Evolutionary conservation across 176 grass and related monocot genomes (phyloP).

Genomic region (Hordeum marinum): DNA sequence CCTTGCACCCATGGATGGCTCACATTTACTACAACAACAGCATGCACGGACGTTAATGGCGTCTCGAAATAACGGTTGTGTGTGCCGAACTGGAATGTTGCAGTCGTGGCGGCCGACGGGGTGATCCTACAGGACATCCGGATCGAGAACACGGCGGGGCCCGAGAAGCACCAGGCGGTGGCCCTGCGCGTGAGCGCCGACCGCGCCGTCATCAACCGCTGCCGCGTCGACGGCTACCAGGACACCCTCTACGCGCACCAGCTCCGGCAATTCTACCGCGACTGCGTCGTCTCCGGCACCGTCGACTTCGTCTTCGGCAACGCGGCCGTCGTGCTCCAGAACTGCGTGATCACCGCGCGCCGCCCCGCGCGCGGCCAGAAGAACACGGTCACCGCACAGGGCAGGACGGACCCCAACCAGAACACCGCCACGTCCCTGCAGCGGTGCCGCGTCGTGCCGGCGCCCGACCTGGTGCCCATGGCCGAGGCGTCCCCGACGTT

Average conservation of each 20-base stretch:
- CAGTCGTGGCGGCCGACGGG: constrained; percentile 53
- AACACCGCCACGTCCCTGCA: constrained; percentile 56
- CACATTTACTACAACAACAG: too few relatives aligned
- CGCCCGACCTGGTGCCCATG: constrained; percentile 36
- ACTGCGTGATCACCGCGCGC: constrained; percentile 42
- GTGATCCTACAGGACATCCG: constrained; percentile 48
- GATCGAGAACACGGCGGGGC: constrained; percentile 51
- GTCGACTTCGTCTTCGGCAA: constrained; percentile 73
- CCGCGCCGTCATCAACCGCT: constrained; percentile 45
- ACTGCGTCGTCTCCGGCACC: constrained; percentile 50
- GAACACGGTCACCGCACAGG: constrained; percentile 62
- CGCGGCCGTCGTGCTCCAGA: constrained; percentile 43
- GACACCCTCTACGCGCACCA: constrained; percentile 54
- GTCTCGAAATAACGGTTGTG: background rate
- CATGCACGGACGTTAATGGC: background rate
- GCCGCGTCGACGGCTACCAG: constrained; percentile 40
- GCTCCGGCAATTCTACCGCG: constrained; percentile 54
- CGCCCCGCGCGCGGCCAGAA: constrained; percentile 38
- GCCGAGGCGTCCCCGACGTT: constrained; percentile 23
- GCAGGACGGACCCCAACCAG: constrained; percentile 65
- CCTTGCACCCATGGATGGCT: too few relatives aligned
- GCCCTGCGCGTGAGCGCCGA: constrained; percentile 59
- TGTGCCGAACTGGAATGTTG: background rate
- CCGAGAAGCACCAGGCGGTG: constrained; percentile 59
- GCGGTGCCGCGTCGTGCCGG: constrained; percentile 43